Base-by-base conservation (phyloP, 768 basidiomycete genomes). In the Paxillus involutus region DNA sequence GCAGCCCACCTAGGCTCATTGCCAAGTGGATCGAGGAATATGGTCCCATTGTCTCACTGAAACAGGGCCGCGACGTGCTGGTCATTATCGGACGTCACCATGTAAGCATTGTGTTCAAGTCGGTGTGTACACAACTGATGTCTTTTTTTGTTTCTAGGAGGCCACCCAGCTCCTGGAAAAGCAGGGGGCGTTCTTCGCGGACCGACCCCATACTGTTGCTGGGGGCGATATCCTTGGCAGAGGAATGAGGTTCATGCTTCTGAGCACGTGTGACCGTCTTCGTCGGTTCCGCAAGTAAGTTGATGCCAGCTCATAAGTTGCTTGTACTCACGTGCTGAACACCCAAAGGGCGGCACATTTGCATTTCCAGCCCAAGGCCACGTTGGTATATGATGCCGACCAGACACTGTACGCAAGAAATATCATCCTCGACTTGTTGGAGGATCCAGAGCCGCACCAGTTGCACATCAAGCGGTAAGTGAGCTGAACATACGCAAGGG, bases 101-200 rank as follows among this genome's bases (percentile, higher is more conserved):
- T 17, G 60, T 55, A 6, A 7, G 52, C 35, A 35, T 6, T 29
- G 6, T 6, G 9, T 30, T 5, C 2, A 37, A 29, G 6, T 16
- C 5, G 12, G 4, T 4, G 12, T 1, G 4, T 5, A 16, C 32
- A 32, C n/a, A 4, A 5, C 35, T 55, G 50, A 44, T 17, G 1
- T 35, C 35, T 40, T 11, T 3, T 6, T 2, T 13, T 32, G 4
- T 45, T 6, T n/a, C 17, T 13, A 67, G 65, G 68, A 64, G 44
- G 82, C 83, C 0, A 72, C 80, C 0, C 80, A 84, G 11, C 77
- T 85, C 47, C 75, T 85, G 80, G 83, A 85, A 65, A 79, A 80
- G 56, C 80, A 84, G 54, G 83, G 83, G 0, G 79, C 78, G 0
- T 59, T 60, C 4, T 70, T 80, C 16, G 76, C 75, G 0, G 83